A percentile compares a stretch with the other conserved stretches of the same genome.
These are phyloP conservation scores for Paecilomyces variotii DNA, from an alignment of 2,329 filamentous ascomycete species.

Conservation along the genomic window DNA sequence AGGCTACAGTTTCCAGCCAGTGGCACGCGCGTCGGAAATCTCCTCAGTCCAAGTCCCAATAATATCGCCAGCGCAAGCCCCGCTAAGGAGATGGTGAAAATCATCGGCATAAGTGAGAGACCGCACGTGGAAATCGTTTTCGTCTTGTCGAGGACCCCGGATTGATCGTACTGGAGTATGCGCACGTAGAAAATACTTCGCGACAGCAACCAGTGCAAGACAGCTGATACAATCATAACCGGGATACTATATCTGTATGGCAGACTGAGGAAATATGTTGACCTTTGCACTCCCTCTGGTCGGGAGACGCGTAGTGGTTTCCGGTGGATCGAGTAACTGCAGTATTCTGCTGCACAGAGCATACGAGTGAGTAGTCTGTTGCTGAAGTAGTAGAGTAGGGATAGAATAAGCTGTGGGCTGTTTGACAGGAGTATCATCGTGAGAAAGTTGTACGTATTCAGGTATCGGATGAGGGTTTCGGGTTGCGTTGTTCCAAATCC, in stretches of 20 bases:
- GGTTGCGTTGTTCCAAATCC: not conserved
- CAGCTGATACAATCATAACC: conserved; percentile 22
- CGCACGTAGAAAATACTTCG: conserved; percentile 39
- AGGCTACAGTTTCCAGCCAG: conserved; percentile 2
- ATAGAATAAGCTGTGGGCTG: conserved; percentile 14
- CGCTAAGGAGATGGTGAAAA: not conserved
- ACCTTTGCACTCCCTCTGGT: conserved; percentile 33
- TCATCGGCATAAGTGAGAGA: not conserved
- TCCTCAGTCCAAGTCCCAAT: not conserved
- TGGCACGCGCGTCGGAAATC: conserved; percentile 1
- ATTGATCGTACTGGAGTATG: conserved; percentile 15
- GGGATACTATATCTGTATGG: conserved; percentile 40
- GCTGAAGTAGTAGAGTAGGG: conserved; percentile 26
- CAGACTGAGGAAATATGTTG: conserved; percentile 39
- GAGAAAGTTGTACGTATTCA: not conserved
- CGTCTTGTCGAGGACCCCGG: conserved; percentile 8
- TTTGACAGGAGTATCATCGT: not conserved
- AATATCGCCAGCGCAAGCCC: not conserved
- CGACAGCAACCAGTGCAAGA: conserved; percentile 45
- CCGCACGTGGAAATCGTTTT: conserved; percentile 21
- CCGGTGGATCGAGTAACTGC: conserved; percentile 26
- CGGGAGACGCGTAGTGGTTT: conserved; percentile 38
- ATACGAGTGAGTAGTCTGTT: conserved; percentile 38
- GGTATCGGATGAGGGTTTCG: not conserved
- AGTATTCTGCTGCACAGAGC: conserved; percentile 43